These are phyloP conservation scores for Chamaecyparis obtusa DNA, from an alignment of 75 land plant species.

Conservation along the genomic window DNA sequence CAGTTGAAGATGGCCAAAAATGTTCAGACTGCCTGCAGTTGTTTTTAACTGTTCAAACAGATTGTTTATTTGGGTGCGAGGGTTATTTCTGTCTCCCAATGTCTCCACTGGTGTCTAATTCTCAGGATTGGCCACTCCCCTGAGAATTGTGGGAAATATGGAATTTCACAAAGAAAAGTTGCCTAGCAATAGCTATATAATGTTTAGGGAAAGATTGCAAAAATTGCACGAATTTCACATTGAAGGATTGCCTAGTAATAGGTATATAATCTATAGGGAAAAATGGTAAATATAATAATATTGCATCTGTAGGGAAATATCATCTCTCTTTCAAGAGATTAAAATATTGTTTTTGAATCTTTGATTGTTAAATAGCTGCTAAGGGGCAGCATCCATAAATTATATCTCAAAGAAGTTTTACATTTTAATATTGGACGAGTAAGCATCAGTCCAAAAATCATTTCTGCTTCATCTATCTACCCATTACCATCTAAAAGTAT, in stretches of 20 bases:
- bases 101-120: neutral
- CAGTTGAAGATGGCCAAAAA: neutral
- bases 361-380: too few relatives aligned
- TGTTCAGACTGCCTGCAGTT: neutral
- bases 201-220: neutral
- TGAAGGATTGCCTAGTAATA: neutral
- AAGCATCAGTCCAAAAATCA: too few relatives aligned
- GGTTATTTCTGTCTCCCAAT: neutral
- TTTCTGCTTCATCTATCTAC: too few relatives aligned
- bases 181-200: neutral
- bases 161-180: neutral
- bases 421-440: too few relatives aligned
- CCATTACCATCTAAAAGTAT: too few relatives aligned
- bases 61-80: neutral
- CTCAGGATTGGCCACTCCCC: neutral
- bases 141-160: neutral
- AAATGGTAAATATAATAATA: neutral
- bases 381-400: too few relatives aligned
- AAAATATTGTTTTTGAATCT: too few relatives aligned
- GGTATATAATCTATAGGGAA: neutral
- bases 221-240: neutral
- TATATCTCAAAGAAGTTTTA: too few relatives aligned
- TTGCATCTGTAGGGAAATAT: too few relatives aligned
- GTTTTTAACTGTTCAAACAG: neutral
- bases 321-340: neutral